A percentile compares a stretch with the other conserved stretches of the same genome.
Evolutionary conservation across 306 rosid species (phyloP).

Genomic region (Vachellia collinsii): DNA sequence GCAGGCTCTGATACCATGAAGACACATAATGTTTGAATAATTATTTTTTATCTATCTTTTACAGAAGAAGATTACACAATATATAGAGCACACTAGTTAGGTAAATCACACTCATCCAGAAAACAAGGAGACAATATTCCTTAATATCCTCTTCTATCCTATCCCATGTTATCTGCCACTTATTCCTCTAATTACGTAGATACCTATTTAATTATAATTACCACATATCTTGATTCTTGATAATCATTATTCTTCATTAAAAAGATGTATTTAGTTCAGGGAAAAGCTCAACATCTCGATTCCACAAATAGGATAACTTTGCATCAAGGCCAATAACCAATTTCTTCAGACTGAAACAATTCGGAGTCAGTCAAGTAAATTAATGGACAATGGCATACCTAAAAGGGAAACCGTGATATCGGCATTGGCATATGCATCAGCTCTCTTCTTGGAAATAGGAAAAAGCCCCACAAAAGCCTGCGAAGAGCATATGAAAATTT

Average conservation of each 20-base stretch:
- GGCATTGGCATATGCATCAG: constrained; percentile 27
- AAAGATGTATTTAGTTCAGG: neutral
- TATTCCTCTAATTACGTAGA: too few species aligned
- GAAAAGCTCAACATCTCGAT: neutral
- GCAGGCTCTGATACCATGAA: too few species aligned
- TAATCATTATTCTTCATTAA: neutral
- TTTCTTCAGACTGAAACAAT: neutral
- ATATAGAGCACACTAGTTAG: too few species aligned
- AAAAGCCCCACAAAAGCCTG: constrained; percentile 37
- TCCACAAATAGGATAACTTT: neutral
- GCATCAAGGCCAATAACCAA: neutral
- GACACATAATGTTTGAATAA: too few species aligned
- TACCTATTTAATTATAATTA: too few species aligned
- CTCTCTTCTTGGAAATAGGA: constrained; percentile 26
- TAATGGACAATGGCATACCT: constrained; percentile 14
- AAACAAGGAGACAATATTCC: too few species aligned
- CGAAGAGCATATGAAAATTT: neutral
- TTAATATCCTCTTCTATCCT: too few species aligned
- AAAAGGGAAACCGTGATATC: constrained; percentile 25
- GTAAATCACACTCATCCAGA: too few species aligned
- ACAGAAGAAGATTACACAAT: too few species aligned
- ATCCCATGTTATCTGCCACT: too few species aligned
- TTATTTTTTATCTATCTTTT: too few species aligned
- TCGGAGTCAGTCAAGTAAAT: neutral
- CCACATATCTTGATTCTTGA: too few species aligned